Evolutionary conservation across 202 grass and related monocot genomes (phyloP), one percentile per base, ranked within the genome.

Genomic region (Cymbopogon flexuosus): DNA sequence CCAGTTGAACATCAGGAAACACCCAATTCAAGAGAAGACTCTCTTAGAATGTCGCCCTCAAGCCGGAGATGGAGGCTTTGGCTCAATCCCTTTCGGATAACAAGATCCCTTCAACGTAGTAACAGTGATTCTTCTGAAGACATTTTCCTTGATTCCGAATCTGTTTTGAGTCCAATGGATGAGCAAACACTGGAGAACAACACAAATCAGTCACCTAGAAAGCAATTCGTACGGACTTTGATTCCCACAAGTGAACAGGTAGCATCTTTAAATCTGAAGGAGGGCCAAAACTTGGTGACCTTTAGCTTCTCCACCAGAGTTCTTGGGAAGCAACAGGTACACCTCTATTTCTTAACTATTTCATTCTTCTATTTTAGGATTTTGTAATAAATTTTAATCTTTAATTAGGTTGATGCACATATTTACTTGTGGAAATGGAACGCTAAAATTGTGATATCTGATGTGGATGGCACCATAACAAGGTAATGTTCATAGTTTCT

Each of bases 351-450:
- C 75, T 61, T 81, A 82, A 72, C 67, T 76, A 29, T 59, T 68
- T 79, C 37, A 19, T 81, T 4, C 70, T 75, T 78, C 61, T 68
- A 49, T 76, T 84, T 84, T 68, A 10, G 11, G 24, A 69, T 79
- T 45, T 2, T 64, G 10, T 75, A 81, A 22, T 87, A 52, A 86
- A 81, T 54, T 85, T 65, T 70, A 36, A 77, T 87, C 8, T 85
- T 85, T 68, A 73, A 46, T 75, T 85, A 99, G 96, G 96, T 99
- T 73, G 96, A 99, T 85, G 96, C 96, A 51, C 96, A 99, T 70
- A 93, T 99, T 49, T 99, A 99, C 46, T 81, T 99, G 70, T 99
- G 92, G 96, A 96, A 96, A 73, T 99, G 96, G 96, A 93, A 96
- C 81, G 88, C 96, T 60, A 88, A 93, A 85, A 99, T 99, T 71